Percentiles rank a stretch among this genome's conserved stretches.
Conservation (phyloP, 1,139 yeast species). For the Sugiyamaella neomexicana region DNA sequence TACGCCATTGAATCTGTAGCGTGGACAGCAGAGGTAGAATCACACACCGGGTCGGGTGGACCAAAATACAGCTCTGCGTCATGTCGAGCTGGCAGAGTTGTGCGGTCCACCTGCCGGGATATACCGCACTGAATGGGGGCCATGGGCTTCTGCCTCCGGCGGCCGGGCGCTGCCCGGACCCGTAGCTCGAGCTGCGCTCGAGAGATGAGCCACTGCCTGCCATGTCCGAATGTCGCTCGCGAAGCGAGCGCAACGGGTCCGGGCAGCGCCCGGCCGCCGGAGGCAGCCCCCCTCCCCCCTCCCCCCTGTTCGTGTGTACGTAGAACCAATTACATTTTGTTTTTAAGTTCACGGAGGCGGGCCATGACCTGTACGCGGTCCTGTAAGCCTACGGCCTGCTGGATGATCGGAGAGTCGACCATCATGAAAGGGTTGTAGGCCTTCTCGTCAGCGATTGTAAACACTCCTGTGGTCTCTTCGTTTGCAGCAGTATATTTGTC, state of each 20-base stretch:
- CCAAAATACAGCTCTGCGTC: slow-evolving; percentile 1
- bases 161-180: not conserved
- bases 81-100: slow-evolving; percentile 1
- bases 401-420: slow-evolving; percentile 57
- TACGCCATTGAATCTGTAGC: slow-evolving; percentile 43
- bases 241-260: too few relatives aligned
- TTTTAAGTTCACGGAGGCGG: slow-evolving; percentile 68
- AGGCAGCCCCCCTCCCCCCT: too few relatives aligned
- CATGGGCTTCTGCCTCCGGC: not conserved
- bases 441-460: slow-evolving; percentile 82
- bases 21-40: slow-evolving; percentile 73
- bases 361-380: slow-evolving; percentile 60
- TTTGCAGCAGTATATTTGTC: slow-evolving; percentile 51
- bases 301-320: too few relatives aligned
- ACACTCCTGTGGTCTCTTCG: slow-evolving; percentile 79
- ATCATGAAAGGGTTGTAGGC: slow-evolving; percentile 88
- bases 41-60: slow-evolving; percentile 15
- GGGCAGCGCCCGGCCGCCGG: too few relatives aligned
- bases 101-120: slow-evolving; percentile 9
- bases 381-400: slow-evolving; percentile 47
- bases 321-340: slow-evolving; percentile 43
- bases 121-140: not conserved
- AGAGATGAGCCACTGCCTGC: too few relatives aligned
- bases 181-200: not conserved
- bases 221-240: too few relatives aligned